Conservation (phyloP, 345 rosid genomes). For the Schrenkiella parvula region DNA sequence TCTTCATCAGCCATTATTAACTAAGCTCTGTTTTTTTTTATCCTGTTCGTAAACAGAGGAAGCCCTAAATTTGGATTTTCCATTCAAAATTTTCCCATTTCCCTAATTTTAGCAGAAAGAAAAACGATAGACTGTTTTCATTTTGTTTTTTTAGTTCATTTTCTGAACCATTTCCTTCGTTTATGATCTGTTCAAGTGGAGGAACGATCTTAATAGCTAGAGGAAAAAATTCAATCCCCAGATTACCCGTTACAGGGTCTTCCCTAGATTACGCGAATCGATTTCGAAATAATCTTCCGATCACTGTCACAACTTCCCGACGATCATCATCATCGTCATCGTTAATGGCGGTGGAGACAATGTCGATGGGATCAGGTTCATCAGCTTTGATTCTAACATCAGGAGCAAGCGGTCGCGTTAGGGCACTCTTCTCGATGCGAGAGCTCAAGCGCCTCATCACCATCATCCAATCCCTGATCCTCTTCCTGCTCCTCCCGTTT, state of each 20-base stretch:
- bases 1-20: constrained; percentile 11
- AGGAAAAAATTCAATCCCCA: constrained; percentile 1
- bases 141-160: background rate
- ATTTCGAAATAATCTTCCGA: background rate
- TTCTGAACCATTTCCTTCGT: constrained; percentile 7
- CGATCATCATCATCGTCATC: constrained; percentile 16
- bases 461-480: constrained; percentile 42
- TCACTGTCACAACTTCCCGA: background rate
- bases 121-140: background rate
- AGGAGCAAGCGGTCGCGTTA: constrained; percentile 79
- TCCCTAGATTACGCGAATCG: background rate
- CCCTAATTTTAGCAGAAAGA: constrained; percentile 22
- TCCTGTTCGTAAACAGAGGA: constrained; percentile 9
- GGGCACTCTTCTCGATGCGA: constrained; percentile 56
- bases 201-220: constrained; percentile 19
- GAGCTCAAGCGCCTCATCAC: constrained; percentile 42
- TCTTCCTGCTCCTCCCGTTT: constrained; percentile 55
- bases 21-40: constrained; percentile 13
- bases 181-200: constrained; percentile 36
- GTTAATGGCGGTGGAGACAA: constrained; percentile 41
- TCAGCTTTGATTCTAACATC: constrained; percentile 64
- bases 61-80: constrained; percentile 21
- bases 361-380: constrained; percentile 32
- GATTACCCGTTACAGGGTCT: background rate
- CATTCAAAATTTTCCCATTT: background rate